Evolutionary conservation across 2,329 filamentous ascomycete species (phyloP), one percentile per base, ranked within the genome.

Genomic region (Trichoderma atrobrunneum): DNA sequence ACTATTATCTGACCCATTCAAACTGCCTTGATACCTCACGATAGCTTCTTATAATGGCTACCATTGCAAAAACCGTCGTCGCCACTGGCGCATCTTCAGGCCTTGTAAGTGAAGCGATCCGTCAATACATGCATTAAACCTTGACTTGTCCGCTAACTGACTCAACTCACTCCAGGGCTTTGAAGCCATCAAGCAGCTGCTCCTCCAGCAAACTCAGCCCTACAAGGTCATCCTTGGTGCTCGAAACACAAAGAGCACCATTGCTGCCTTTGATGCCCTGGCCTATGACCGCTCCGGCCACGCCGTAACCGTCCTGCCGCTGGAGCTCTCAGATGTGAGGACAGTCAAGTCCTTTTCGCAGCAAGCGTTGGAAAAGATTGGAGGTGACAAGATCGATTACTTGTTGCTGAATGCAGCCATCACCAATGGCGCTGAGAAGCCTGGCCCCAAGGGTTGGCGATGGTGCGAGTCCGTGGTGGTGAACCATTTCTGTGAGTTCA

Each of bases 401-500:
- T 74, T 88, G 6, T 57, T 88, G 18, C 78, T 88, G 30, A 88
- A 87, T 71, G 87, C 87, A 0, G 87, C 75, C 16, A 80, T 84
- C n/a, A 78, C 75, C 32, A 82, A 82, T n/a, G 74, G 74, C 0
- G 79, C 82, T 0, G 78, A 81, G 11, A 77, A 79, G 14, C 79
- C 81, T 10, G 80, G 81, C 0, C 80, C 82, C 0, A 74, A 82
- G 66, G 84, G 83, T 3, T 84, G 82, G 1, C 84, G 84, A 75
- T 88, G 86, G 86, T 85, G 84, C 75, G 84, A 88, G 76, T 51
- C 81, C 0, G 82, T 85, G 34, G 77, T 88, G 18, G 86, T 88
- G 24, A 88, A 88, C 73, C 85, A 87, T 71, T 79, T 88, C 10
- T 84, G 86, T 87, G 67, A 75, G 83, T 21, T n/a, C n/a, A n/a